Evolutionary conservation across 164 flowering plant genomes (phyloP), one percentile per base, ranked within the genome.

Genomic region (Amborella trichopoda): DNA sequence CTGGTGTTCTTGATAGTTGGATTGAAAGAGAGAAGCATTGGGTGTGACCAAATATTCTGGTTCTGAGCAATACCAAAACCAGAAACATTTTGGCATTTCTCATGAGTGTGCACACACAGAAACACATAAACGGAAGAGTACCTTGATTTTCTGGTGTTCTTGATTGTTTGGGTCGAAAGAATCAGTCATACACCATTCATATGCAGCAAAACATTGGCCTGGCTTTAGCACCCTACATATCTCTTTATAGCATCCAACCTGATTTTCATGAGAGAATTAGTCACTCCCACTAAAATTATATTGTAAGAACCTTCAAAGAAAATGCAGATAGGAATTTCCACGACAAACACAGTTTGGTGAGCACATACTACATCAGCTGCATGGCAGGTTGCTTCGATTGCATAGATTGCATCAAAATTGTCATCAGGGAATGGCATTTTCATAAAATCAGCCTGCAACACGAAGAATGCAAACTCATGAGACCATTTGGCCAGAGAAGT

Each of bases 311-410:
- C 28, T 38, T 36, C 22, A 51, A 16, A 20, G 30, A 12, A 33
- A 51, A n/a, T n/a, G n/a, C n/a, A n/a, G n/a, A n/a, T n/a, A n/a
- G n/a, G n/a, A n/a, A 43, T 20, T 27, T 30, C 3, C 39, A 19
- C 19, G 5, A n/a, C n/a, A n/a, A 47, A 11, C 39, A 28, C 10
- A 26, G 6, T n/a, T 37, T n/a, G n/a, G 16, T 2, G 16, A 37
- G 19, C 9, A 64, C 77, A 32, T 75, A 93, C 99, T 9, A 85
- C 89, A 68, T 93, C 96, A n/a, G 99, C 95, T 50, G 96, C 99
- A 71, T 93, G 99, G 56, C 96, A 93, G 43, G 95, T 88, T 38
- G 99, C 99, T 70, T 93, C 99, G 61, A 93, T 88, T 46, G 99
- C 99, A 73, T 93, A 88, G 5, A 88, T 75, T 23, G 91, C 96